A percentile compares a stretch with the other conserved stretches of the same genome.
Evolutionary conservation across 2,329 filamentous ascomycete genomes (phyloP).

Genomic region (Pochonia chlamydosporia): DNA sequence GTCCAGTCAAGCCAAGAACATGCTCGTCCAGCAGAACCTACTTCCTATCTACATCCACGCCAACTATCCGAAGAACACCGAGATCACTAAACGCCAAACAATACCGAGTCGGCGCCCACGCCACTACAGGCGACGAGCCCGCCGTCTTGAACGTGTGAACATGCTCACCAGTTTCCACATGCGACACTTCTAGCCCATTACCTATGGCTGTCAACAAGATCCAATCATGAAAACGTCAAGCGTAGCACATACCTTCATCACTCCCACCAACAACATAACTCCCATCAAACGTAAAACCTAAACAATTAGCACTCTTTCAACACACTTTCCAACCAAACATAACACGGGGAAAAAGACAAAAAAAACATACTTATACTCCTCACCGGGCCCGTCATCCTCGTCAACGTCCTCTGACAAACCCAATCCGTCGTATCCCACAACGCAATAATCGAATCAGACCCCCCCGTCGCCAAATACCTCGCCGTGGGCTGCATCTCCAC

Average conservation of each 20-base stretch:
- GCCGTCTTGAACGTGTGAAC: slow-evolving; percentile 66
- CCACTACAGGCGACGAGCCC: slow-evolving; percentile 58
- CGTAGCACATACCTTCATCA: slow-evolving; percentile 53
- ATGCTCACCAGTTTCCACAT: slow-evolving; percentile 68
- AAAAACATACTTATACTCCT: slow-evolving; percentile 56
- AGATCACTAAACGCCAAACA: slow-evolving; percentile 68
- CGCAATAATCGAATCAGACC: slow-evolving; percentile 67
- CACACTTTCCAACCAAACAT: neutral
- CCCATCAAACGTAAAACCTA: slow-evolving; percentile 73
- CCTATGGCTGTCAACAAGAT: slow-evolving; percentile 35
- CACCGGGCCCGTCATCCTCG: slow-evolving; percentile 63
- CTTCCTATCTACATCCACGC: slow-evolving; percentile 43
- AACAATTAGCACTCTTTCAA: neutral
- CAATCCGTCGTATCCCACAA: slow-evolving; percentile 75
- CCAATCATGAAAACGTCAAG: neutral
- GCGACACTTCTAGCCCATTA: slow-evolving; percentile 61
- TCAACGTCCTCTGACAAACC: slow-evolving; percentile 68
- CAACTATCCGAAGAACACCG: slow-evolving; percentile 63
- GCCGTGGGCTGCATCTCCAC: slow-evolving; percentile 66
- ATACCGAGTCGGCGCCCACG: slow-evolving; percentile 72
- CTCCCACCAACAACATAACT: slow-evolving; percentile 69
- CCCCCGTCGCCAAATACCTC: slow-evolving; percentile 67
- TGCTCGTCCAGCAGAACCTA: slow-evolving; percentile 10
- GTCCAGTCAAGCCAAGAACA: too few relatives aligned
- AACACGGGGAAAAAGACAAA: neutral